These are phyloP conservation scores for Auriscalpium microsporum DNA, from an alignment of 768 basidiomycete genomes.

Conservation along the genomic window DNA sequence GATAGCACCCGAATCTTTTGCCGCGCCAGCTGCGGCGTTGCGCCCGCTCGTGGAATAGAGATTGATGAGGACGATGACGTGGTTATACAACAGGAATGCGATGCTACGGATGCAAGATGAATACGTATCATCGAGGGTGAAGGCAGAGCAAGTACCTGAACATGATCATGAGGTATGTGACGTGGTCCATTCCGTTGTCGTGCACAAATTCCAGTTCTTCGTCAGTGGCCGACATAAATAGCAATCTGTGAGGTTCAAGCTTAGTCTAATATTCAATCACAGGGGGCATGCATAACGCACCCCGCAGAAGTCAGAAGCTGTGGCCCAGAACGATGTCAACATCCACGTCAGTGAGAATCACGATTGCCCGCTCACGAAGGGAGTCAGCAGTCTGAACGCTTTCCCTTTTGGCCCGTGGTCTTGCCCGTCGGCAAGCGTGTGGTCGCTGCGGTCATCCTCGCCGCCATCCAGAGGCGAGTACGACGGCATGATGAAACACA, in stretches of 20 bases:
- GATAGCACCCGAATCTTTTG: conserved; percentile 28
- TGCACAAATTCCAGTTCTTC: conserved; percentile 74
- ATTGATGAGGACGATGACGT: conserved; percentile 62
- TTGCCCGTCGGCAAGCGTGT: conserved; percentile 47
- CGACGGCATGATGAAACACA: conserved; percentile 60
- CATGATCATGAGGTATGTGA: conserved; percentile 82
- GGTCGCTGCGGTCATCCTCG: conserved; percentile 57
- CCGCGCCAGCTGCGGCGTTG: conserved; percentile 32
- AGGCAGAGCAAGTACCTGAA: conserved; percentile 43
- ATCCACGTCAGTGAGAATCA: neutral
- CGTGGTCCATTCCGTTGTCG: conserved; percentile 77
- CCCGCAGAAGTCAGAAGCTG: conserved; percentile 69
- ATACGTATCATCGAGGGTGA: conserved; percentile 6
- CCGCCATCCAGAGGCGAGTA: conserved; percentile 26
- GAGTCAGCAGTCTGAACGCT: conserved; percentile 80
- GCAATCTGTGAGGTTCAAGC: conserved; percentile 41
- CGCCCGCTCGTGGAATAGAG: conserved; percentile 57
- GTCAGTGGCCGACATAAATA: conserved; percentile 93
- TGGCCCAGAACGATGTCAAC: neutral
- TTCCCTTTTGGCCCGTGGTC: conserved; percentile 24
- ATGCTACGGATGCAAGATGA: conserved; percentile 32
- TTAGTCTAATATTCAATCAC: neutral
- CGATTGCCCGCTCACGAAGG: conserved; percentile 55
- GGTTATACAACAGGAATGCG: conserved; percentile 71
- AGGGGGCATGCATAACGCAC: conserved; percentile 25